Evolutionary conservation across 306 rosid species (phyloP), one percentile per base, ranked within the genome.

Genomic region (Senna siamea): DNA sequence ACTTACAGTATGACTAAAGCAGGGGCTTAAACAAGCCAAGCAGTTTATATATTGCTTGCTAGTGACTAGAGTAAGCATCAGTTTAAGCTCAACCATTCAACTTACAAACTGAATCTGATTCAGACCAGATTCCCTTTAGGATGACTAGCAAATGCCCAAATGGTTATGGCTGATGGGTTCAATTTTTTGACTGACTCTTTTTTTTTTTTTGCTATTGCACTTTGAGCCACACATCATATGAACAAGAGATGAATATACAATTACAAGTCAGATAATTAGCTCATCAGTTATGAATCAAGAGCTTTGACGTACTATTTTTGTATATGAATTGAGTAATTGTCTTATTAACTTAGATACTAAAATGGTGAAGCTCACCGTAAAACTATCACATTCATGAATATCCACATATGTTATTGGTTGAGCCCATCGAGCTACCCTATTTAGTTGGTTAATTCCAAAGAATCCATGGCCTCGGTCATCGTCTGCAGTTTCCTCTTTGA

Each of bases 361-460:
- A 59, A 63, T 38, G 58, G 35, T 26, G 61, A 75, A 76, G 76
- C 86, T 77, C 79, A 91, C 97, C 80, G 97, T 91, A 80, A 94
- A 91, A 75, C 78, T 77, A 63, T 87, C 83, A 63, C 87, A 82
- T 76, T 91, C 97, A 64, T 84, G 89, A 23, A 94, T 51, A 76
- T 89, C 90, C 69, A 91, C 26, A 71, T 82, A 91, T 5, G 95
- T 91, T 74, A 94, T 94, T 53, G 98, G 98, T 73, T 91, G 97
- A 78, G 96, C 87, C 97, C 96, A 91, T 57, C 90, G 87, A 76
- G 87, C 83, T 66, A 81, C 83, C 65, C 95, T 81, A 70, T 81
- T 89, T 13, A 88, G 80, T 71, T 68, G 83, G 72, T 66, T 83
- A 68, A 72, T 60, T 72, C 90, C 91, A 28, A 88, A 91, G 83